Conservation (phyloP, 148 eudicot species). For the Rhododendron williamsianum region DNA sequence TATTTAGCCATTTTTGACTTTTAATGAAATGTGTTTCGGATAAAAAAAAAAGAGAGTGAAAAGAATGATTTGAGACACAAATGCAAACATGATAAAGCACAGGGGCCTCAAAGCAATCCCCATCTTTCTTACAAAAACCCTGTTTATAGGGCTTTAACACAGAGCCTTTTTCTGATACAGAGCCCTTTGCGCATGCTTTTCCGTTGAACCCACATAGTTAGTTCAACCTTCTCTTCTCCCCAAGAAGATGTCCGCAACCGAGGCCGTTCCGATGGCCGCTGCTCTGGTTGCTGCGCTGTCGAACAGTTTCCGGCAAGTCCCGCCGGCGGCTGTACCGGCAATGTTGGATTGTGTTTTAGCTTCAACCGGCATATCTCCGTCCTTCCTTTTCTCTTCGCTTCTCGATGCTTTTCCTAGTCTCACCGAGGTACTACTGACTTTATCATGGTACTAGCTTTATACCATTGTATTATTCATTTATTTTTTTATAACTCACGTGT, state of each 20-base stretch:
- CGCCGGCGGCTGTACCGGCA: slow-evolving; percentile 77
- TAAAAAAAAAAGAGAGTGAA: background rate
- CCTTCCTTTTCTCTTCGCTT: slow-evolving; percentile 50
- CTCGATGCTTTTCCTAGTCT: slow-evolving; percentile 38
- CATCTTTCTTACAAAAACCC: background rate
- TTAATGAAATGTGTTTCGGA: too few relatives aligned
- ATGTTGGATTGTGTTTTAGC: slow-evolving; percentile 72
- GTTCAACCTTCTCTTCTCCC: too few relatives aligned
- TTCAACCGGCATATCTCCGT: slow-evolving; percentile 52
- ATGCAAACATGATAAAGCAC: background rate
- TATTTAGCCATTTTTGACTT: too few relatives aligned
- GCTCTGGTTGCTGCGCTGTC: slow-evolving; percentile 22
- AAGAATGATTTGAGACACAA: background rate
- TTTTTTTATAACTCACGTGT: too few relatives aligned
- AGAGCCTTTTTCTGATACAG: background rate
- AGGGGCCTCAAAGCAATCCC: background rate
- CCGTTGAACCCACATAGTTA: background rate
- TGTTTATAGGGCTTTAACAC: background rate
- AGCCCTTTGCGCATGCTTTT: background rate
- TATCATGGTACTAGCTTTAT: background rate
- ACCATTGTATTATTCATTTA: background rate
- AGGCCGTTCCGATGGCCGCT: slow-evolving; percentile 6
- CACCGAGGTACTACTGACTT: slow-evolving; percentile 33
- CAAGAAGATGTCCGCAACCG: slow-evolving; percentile 7
- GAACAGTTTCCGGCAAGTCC: slow-evolving; percentile 63